These are phyloP conservation scores for Achaetomiella virescens DNA, from an alignment of 495 filamentous ascomycete species.

Conservation along the genomic window DNA sequence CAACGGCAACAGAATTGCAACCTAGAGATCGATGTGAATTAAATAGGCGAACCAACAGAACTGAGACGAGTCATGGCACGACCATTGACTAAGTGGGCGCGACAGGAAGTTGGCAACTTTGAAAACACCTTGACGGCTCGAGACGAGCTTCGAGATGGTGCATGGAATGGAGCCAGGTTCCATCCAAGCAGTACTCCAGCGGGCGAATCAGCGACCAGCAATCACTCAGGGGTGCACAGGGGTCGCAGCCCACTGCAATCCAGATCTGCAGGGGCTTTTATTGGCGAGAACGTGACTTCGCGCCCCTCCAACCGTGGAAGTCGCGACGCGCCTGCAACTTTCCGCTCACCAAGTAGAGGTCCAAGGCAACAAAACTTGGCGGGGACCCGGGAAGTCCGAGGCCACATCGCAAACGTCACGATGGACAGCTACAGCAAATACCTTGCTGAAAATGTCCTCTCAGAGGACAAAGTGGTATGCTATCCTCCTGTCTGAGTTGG, in stretches of 20 bases:
- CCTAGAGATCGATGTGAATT: background rate
- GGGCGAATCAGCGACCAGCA: background rate
- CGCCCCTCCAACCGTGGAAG: constrained; percentile 2
- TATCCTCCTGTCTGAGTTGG: background rate
- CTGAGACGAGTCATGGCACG: constrained; percentile 15
- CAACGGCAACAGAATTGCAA: background rate
- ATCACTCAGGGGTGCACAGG: constrained; percentile 5
- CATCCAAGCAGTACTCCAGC: background rate
- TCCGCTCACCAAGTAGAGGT: background rate
- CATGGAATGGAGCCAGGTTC: background rate
- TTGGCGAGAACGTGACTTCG: constrained; percentile 26
- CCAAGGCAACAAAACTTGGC: background rate
- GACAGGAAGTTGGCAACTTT: background rate
- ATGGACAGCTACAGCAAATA: constrained; percentile 61
- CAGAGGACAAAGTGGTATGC: constrained; percentile 67
- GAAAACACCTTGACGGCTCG: constrained; percentile 11
- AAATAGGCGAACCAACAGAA: background rate
- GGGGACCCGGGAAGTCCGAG: background rate
- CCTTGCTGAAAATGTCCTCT: constrained; percentile 68
- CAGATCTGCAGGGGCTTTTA: constrained; percentile 7
- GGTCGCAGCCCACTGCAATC: constrained; percentile 12
- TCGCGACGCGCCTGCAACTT: constrained; percentile 6
- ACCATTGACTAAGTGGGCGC: background rate
- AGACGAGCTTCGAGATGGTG: constrained; percentile 1
- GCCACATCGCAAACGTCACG: constrained; percentile 5